A percentile compares a stretch with the other conserved stretches of the same genome.
Evolutionary conservation across 1,139 yeast genomes (phyloP).

Genomic region (Pichia sp.): DNA sequence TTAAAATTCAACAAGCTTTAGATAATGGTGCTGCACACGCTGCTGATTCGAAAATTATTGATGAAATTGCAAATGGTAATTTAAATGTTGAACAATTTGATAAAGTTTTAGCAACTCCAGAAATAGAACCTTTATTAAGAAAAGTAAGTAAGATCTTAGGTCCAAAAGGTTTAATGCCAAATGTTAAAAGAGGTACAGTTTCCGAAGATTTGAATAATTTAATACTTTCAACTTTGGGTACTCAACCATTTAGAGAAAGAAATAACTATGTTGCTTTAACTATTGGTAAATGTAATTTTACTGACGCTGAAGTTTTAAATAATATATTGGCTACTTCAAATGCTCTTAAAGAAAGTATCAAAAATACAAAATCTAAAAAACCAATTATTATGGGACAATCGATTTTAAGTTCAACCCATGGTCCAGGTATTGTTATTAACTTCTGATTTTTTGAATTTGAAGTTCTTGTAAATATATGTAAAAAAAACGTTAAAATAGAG

Average conservation of each 20-base stretch:
- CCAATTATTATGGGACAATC: conserved; percentile 71
- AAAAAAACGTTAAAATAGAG: not conserved
- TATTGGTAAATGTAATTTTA: conserved; percentile 72
- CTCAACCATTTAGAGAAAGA: conserved; percentile 68
- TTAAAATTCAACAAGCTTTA: conserved; percentile 46
- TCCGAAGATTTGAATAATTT: conserved; percentile 54
- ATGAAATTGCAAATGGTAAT: conserved; percentile 49
- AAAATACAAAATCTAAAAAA: conserved; percentile 52
- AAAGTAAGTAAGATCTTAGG: conserved; percentile 73
- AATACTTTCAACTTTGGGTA: conserved; percentile 54
- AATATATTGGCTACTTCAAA: conserved; percentile 67
- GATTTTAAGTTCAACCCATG: conserved; percentile 61
- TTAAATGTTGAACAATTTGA: conserved; percentile 50
- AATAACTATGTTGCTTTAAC: conserved; percentile 57
- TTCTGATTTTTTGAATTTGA: conserved; percentile 28
- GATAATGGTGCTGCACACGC: conserved; percentile 52
- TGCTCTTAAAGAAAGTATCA: conserved; percentile 55
- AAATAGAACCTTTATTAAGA: conserved; percentile 54
- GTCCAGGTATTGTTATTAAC: conserved; percentile 76
- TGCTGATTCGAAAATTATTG: conserved; percentile 71
- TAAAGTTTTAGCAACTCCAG: conserved; percentile 82
- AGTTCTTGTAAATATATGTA: conserved; percentile 6
- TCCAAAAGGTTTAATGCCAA: conserved; percentile 87
- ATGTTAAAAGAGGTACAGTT: conserved; percentile 80
- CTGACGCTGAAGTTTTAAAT: conserved; percentile 67